Evolutionary conservation across 1,284 basidiomycete species (phyloP), one percentile per base, ranked within the genome.

Genomic region (Ustilago loliicola): DNA sequence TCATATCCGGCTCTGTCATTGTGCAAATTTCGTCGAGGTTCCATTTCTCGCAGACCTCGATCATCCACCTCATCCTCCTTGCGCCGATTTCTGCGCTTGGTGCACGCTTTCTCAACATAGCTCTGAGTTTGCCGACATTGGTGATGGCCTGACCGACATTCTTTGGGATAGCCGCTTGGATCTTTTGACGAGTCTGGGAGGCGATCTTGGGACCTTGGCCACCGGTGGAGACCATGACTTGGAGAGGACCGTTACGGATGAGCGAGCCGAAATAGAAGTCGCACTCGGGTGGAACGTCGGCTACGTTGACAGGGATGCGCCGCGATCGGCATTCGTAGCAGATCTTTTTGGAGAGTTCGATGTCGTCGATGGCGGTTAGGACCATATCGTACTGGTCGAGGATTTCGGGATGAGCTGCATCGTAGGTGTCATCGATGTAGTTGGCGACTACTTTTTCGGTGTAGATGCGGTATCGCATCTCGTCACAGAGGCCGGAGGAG

Each of bases 261-360:
- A 96, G 93, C 1, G 94, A 93, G 52, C 97, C 97, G 88, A 99
- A 99, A 89, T 97, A 99, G 86, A 99, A 99, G 88, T 99, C 96
- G 89, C 96, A 99, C 66, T 87, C 83, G 29, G 83, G 84, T 2
- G 96, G 97, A 57, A 98, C 94, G 88, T 99, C 96, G 34, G 97
- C 96, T 66, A 96, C 95, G 87, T 99, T 99, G 73, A 97, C 92
- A 3, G 95, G 94, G 59, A 98, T 93, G 60, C 89, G 90, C 51
- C 88, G 89, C 32, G 89, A 88, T 58, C 94, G 89, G 82, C 93
- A 93, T 77, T 93, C 89, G 15, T 89, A 86, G 83, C 91, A 94
- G 61, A 98, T 95, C 36, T 79, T 57, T 88, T 88, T 90, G 47
- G 92, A 94, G 61, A 91, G 89, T 0, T 89, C 88, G 64, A 92